A percentile compares a stretch with the other conserved stretches of the same genome.
Conservation (phyloP, 2,329 filamentous ascomycete species). For the Leptoxyphium fumago region DNA sequence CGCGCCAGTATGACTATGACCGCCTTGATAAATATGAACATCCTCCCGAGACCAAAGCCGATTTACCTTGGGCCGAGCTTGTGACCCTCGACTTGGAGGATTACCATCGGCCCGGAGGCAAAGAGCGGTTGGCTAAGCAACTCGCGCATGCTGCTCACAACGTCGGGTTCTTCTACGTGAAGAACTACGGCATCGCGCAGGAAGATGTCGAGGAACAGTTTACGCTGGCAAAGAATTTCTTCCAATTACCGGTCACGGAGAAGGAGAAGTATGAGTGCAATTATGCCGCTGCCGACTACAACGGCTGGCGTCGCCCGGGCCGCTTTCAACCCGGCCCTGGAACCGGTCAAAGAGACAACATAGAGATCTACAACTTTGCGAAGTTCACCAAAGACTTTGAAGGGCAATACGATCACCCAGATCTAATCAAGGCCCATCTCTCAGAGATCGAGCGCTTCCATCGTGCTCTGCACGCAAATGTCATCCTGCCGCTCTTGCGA, state of each 20-base stretch:
- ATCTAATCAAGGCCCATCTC: slow-evolving; percentile 34
- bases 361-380: slow-evolving; percentile 46
- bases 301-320: slow-evolving; percentile 12
- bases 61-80: slow-evolving; percentile 37
- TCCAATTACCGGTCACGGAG: slow-evolving; percentile 41
- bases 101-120: slow-evolving; percentile 40
- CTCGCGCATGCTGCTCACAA: slow-evolving; percentile 36
- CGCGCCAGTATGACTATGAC: no score
- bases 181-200: slow-evolving; percentile 46
- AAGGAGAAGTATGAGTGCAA: slow-evolving; percentile 39
- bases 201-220: slow-evolving; percentile 48
- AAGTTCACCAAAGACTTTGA: slow-evolving; percentile 36
- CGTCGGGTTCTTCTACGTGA: slow-evolving; percentile 48
- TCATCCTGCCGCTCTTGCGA: slow-evolving; percentile 42
- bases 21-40: no score
- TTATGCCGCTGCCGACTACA: slow-evolving; percentile 18
- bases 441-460: slow-evolving; percentile 43
- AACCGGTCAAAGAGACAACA: slow-evolving; percentile 31
- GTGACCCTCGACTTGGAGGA: slow-evolving; percentile 42
- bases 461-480: slow-evolving; percentile 36
- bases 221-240: slow-evolving; percentile 44
- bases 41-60: no score
- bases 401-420: slow-evolving; percentile 29
- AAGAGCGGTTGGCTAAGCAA: slow-evolving; percentile 38
- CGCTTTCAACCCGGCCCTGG: no score